Percentiles rank a stretch among this genome's conserved stretches.
phyloP scores from a whole-genome alignment of 1,284 basidiomycete genomes.

The Exobasidium cylindrosporum region DNA sequence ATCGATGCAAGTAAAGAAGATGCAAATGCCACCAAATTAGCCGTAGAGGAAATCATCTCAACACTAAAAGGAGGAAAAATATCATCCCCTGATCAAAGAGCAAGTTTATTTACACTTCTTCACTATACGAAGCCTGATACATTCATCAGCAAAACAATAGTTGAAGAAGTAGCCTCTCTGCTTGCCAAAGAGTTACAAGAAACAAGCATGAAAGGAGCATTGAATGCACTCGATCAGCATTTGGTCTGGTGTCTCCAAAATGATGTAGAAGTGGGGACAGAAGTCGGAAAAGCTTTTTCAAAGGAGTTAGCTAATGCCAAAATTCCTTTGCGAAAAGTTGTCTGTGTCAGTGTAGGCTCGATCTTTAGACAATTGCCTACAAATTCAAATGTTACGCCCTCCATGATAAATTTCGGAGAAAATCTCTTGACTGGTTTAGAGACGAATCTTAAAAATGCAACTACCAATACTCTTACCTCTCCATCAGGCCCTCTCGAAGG shows the following conservation, averaged over 20 bases:
- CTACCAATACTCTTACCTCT: slow-evolving; percentile 41
- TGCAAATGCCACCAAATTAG: slow-evolving; percentile 16
- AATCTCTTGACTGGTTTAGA: slow-evolving; percentile 43
- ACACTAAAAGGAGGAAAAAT: slow-evolving; percentile 38
- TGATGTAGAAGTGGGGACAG: slow-evolving; percentile 18
- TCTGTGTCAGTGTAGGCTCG: slow-evolving; percentile 32
- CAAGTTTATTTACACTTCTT: slow-evolving; percentile 39
- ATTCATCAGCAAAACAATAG: slow-evolving; percentile 20
- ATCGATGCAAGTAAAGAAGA: slow-evolving; percentile 18
- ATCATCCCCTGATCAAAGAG: slow-evolving; percentile 34
- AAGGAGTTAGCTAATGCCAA: slow-evolving; percentile 47
- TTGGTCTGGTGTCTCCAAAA: slow-evolving; percentile 24
- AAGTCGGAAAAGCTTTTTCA: slow-evolving; percentile 25
- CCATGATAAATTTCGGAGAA: slow-evolving; percentile 31
- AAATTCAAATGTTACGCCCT: slow-evolving; percentile 17
- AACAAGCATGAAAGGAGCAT: slow-evolving; percentile 32
- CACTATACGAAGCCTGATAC: slow-evolving; percentile 13
- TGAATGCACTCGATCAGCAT: slow-evolving; percentile 29
- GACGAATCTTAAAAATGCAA: slow-evolving; percentile 38
- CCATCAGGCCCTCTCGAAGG: slow-evolving; percentile 47
- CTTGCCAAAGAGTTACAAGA: slow-evolving; percentile 47
- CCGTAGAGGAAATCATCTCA: slow-evolving; percentile 35
- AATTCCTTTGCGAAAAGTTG: slow-evolving; percentile 34
- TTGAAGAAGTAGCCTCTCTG: slow-evolving; percentile 27
- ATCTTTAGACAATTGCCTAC: slow-evolving; percentile 25